Conservation (phyloP, 129 eudicot genomes). For the Kitagawia praeruptora region DNA sequence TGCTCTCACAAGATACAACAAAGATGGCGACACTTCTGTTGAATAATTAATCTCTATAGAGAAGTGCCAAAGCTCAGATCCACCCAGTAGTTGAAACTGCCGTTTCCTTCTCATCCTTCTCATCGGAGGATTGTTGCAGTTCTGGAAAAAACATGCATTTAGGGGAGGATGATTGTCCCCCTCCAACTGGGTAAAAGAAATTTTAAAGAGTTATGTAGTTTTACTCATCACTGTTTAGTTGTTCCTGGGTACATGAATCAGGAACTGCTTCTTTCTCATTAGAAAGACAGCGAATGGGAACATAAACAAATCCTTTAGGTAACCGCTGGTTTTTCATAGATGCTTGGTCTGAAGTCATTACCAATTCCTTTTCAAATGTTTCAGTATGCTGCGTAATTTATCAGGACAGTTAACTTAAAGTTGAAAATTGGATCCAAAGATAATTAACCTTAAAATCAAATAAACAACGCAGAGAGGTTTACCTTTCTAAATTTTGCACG, state of each 20-base stretch:
- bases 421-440: background rate
- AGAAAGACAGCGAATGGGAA: slow-evolving; percentile 66
- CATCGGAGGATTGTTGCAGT: background rate
- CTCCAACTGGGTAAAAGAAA: slow-evolving; percentile 2
- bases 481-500: slow-evolving; percentile 55
- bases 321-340: slow-evolving; percentile 81
- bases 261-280: slow-evolving; percentile 60
- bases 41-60: background rate
- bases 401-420: slow-evolving; percentile 1
- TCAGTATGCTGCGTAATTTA: slow-evolving; percentile 48
- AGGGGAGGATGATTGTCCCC: background rate
- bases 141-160: background rate
- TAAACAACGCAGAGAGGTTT: background rate
- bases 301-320: slow-evolving; percentile 91
- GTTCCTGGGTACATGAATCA: slow-evolving; percentile 34
- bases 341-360: slow-evolving; percentile 98
- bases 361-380: slow-evolving; percentile 69
- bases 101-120: background rate
- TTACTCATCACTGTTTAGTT: slow-evolving; percentile 41
- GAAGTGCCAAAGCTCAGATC: slow-evolving; percentile 4
- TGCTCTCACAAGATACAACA: slow-evolving; percentile 45
- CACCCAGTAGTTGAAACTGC: slow-evolving; percentile 1
- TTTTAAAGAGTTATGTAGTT: slow-evolving; percentile 2
- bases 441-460: background rate
- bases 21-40: slow-evolving; percentile 20